Evolutionary conservation across 192 early-diverging fungal species (phyloP).

Genomic region (Allomyces macrogynus): DNA sequence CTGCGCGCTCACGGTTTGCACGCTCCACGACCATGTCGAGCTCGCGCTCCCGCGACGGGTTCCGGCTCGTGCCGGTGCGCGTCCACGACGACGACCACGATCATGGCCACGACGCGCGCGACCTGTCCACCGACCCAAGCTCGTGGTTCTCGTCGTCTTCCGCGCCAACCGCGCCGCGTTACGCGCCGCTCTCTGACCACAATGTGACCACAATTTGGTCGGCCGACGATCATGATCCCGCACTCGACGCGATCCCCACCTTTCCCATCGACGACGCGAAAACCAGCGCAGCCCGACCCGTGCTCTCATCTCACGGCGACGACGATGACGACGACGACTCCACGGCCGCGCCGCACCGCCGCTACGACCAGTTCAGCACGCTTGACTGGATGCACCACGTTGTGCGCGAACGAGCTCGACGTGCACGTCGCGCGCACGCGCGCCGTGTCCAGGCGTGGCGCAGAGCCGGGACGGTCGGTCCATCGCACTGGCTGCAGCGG

Average conservation of each 20-base stretch:
- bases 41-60: no score
- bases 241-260: neutral
- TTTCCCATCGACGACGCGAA: neutral
- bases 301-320: neutral
- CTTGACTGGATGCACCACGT: neutral
- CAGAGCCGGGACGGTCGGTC: neutral
- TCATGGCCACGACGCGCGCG: neutral
- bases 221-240: neutral
- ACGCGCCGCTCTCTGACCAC: no score
- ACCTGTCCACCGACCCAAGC: neutral
- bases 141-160: no score
- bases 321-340: neutral
- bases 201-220: no score
- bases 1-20: no score
- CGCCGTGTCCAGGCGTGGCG: no score
- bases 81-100: neutral
- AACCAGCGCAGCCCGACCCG: neutral
- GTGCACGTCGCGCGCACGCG: slow-evolving; percentile 43
- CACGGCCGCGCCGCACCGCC: neutral
- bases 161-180: no score
- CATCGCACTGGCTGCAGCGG: neutral
- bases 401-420: neutral
- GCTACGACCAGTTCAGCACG: neutral
- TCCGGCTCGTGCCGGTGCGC: no score
- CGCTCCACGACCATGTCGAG: no score